These are phyloP conservation scores for Xylariales sp. DNA, from an alignment of 2,329 filamentous ascomycete species.

Conservation along the genomic window DNA sequence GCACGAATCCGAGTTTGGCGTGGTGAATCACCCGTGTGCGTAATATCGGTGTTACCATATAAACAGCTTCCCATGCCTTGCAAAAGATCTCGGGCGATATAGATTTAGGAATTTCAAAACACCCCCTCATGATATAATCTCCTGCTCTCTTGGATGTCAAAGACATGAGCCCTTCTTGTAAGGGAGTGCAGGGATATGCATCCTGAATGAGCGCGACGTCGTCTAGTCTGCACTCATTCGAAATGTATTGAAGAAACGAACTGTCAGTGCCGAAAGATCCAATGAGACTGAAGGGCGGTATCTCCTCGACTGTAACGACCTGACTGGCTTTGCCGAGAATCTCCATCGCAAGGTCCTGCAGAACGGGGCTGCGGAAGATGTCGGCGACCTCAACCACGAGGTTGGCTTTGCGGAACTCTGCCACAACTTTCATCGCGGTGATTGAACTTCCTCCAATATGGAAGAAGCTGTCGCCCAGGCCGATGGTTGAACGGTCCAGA, in stretches of 20 bases:
- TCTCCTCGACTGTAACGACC: too few relatives aligned
- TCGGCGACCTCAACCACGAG: slow-evolving; percentile 15
- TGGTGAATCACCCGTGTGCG: not conserved
- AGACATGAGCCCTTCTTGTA: not conserved
- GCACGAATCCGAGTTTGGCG: not conserved
- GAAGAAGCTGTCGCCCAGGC: slow-evolving; percentile 19
- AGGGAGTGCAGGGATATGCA: not conserved
- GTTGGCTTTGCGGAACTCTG: slow-evolving; percentile 9
- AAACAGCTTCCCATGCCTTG: not conserved
- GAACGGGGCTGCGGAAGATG: slow-evolving; percentile 13
- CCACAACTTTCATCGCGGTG: slow-evolving; percentile 16
- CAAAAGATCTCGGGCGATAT: not conserved
- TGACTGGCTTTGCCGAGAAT: too few relatives aligned
- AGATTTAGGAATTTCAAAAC: not conserved
- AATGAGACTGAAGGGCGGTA: too few relatives aligned
- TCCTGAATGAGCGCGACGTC: not conserved
- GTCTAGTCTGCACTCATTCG: too few relatives aligned
- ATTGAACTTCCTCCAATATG: slow-evolving; percentile 24
- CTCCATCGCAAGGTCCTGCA: too few relatives aligned
- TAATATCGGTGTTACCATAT: not conserved
- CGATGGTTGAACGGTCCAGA: slow-evolving; percentile 5
- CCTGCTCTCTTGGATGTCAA: not conserved
- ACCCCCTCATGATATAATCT: not conserved
- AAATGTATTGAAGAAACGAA: too few relatives aligned
- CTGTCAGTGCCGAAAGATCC: too few relatives aligned